Base-by-base conservation (phyloP, 1,284 basidiomycete species). In the Taiwanofungus camphoratus region DNA sequence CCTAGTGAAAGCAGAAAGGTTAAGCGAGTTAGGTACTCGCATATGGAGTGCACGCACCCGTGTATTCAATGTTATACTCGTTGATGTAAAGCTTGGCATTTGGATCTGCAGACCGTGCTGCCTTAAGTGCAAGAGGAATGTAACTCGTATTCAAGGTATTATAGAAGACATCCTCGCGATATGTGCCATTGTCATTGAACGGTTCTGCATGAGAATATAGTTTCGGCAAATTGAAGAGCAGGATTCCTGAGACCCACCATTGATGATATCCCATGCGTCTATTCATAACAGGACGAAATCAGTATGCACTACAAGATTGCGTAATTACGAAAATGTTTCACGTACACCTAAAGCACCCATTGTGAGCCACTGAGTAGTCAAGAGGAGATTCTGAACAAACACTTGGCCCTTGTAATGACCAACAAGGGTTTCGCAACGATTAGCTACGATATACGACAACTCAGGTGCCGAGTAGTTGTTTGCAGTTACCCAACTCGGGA, bases 131-230 rank as follows among this genome's bases (percentile, higher is more conserved):
- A 29, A 67, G 67, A 16, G 60, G 50, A 40, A 76, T 65, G 56
- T 69, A 77, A 20, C 54, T 50, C 4, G 61, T 58, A 8, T 70
- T 70, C 8, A 73, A 66, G 3, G 68, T 69, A 50, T 67, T 65
- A 59, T 65, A 70, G 62, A 74, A 77, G n/a, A 75, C 67, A 38
- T 65, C 63, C 15, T 49, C 41, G 34, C 74, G 66, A 57, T 67
- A 73, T 3, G 72, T 75, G 5, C 77, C 77, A 51, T 79, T 72
- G 18, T 80, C 77, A 51, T 78, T 77, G 60, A 80, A 71, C 2
- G 75, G 70, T 52, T 81, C 64, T 62, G 44, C 13, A 23, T 3
- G 16, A 31, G 30, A 34, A 6, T 7, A 26, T 4, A 31, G 15
- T 27, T n/a, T 29, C 9, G 26, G 26, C 8, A 30, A 21, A 9